A percentile compares a stretch with the other conserved stretches of the same genome.
Conservation (phyloP, 2,329 filamentous ascomycete species). For the Neonectria ditissima region DNA sequence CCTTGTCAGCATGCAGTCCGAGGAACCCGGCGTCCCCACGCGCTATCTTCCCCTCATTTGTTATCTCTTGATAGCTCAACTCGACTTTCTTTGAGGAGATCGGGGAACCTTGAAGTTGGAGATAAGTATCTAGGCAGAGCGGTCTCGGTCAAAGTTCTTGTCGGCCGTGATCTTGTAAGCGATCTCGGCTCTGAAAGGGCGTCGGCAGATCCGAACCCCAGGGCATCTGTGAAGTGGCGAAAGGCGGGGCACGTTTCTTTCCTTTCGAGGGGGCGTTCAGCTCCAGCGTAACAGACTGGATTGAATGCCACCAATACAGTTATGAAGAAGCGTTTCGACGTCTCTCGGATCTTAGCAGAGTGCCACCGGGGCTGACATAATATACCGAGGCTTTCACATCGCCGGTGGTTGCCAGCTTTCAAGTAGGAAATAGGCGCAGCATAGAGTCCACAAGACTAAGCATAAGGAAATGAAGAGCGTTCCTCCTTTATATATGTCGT, state of each 20-base stretch:
- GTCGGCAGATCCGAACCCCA: neutral
- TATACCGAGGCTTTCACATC: neutral
- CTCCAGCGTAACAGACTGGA: neutral
- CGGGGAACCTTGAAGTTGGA: neutral
- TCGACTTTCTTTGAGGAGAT: neutral
- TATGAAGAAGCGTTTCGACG: too few species aligned
- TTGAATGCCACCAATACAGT: neutral
- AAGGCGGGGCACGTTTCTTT: neutral
- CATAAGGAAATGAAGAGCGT: neutral
- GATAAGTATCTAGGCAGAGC: neutral
- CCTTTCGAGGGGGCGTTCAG: neutral
- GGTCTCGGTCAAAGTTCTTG: slow-evolving; percentile 9
- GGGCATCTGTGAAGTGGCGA: neutral
- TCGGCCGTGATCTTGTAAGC: neutral
- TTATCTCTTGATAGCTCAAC: neutral
- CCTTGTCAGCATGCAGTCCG: neutral
- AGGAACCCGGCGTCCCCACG: slow-evolving; percentile 8
- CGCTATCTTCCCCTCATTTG: slow-evolving; percentile 18
- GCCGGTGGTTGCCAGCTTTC: neutral
- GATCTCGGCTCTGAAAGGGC: neutral
- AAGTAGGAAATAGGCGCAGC: neutral
- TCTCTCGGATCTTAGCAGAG: neutral
- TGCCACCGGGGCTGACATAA: neutral
- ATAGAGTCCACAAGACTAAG: neutral
- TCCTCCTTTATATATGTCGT: neutral